Percentiles rank a stretch among this genome's conserved stretches.
These are phyloP conservation scores for Didymosphaeria variabile DNA, from an alignment of 2,329 filamentous ascomycete genomes.

Conservation along the genomic window DNA sequence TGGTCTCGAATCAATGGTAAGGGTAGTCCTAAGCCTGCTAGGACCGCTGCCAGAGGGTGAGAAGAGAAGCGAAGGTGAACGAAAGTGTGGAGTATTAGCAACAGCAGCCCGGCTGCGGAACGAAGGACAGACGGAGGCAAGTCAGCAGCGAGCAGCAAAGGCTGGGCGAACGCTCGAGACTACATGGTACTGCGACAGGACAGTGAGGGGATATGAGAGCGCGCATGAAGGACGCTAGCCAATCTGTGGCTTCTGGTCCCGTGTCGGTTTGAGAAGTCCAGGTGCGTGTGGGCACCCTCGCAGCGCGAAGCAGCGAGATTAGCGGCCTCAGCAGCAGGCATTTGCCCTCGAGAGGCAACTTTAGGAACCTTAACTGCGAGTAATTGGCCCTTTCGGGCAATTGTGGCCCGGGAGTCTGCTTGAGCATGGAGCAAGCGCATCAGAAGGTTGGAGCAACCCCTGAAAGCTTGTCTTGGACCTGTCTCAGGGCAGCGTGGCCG, in stretches of 20 bases:
- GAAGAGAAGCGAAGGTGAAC: constrained; percentile 35
- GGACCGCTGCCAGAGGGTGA: constrained; percentile 40
- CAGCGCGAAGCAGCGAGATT: constrained; percentile 37
- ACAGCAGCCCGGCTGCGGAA: constrained; percentile 50
- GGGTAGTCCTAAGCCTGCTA: constrained; percentile 45
- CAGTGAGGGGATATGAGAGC: constrained; percentile 46
- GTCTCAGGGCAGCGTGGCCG: constrained; percentile 44
- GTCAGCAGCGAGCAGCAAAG: constrained; percentile 44
- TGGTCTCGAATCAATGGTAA: constrained; percentile 22
- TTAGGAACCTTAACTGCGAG: constrained; percentile 19
- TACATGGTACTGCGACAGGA: constrained; percentile 45
- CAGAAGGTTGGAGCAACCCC: constrained; percentile 33
- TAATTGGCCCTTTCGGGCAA: constrained; percentile 33
- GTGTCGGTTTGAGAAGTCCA: constrained; percentile 48
- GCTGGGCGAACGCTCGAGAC: constrained; percentile 47
- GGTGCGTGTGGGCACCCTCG: constrained; percentile 29
- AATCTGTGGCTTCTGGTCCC: constrained; percentile 44
- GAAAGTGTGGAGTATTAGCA: constrained; percentile 47
- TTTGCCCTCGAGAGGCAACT: constrained; percentile 29
- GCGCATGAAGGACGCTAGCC: constrained; percentile 50
- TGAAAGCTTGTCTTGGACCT: constrained; percentile 42
- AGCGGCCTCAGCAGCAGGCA: constrained; percentile 24
- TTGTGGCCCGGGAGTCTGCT: constrained; percentile 13
- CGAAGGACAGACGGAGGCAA: constrained; percentile 44
- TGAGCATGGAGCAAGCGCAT: constrained; percentile 26